phyloP scores from a whole-genome alignment of 768 basidiomycete species.

The Pleurotus salmoneostramineus region DNA sequence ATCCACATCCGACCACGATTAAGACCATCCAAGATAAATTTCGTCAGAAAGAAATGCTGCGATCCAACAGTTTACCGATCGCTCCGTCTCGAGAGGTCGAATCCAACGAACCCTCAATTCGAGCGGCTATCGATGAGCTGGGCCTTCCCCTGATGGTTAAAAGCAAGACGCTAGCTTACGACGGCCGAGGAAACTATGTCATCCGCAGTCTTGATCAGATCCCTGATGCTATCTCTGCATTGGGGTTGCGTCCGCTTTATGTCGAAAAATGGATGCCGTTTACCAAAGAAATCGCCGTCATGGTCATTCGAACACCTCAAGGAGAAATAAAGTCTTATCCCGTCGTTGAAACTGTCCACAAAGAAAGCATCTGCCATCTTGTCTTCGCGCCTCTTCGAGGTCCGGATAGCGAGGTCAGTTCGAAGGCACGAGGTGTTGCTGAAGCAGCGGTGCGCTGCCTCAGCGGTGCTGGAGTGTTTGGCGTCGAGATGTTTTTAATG shows the following conservation, averaged over 20 bases:
- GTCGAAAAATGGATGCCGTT: conserved; percentile 95
- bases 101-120: conserved; percentile 45
- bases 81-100: conserved; percentile 62
- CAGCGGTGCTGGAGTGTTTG: conserved; percentile 90
- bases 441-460: conserved; percentile 78
- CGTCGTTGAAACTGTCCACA: conserved; percentile 92
- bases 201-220: conserved; percentile 52
- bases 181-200: conserved; percentile 91
- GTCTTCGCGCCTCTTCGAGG: conserved; percentile 85
- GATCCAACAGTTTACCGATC: conserved; percentile 51
- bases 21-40: conserved; percentile 86
- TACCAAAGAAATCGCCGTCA: conserved; percentile 87
- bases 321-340: conserved; percentile 86
- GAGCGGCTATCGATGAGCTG: conserved; percentile 47
- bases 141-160: conserved; percentile 96
- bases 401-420: conserved; percentile 47
- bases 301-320: conserved; percentile 81
- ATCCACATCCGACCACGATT: conserved; percentile 82
- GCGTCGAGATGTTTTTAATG: conserved; percentile 97
- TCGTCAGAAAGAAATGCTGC: conserved; percentile 74
- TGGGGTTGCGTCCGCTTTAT: conserved; percentile 74
- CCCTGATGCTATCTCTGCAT: conserved; percentile 43
- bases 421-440: conserved; percentile 66
- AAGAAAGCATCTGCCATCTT: conserved; percentile 89
- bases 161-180: conserved; percentile 92